A percentile compares a stretch with the other conserved stretches of the same genome.
Conservation (phyloP, 1,284 basidiomycete genomes). For the Marasmius oreades region DNA sequence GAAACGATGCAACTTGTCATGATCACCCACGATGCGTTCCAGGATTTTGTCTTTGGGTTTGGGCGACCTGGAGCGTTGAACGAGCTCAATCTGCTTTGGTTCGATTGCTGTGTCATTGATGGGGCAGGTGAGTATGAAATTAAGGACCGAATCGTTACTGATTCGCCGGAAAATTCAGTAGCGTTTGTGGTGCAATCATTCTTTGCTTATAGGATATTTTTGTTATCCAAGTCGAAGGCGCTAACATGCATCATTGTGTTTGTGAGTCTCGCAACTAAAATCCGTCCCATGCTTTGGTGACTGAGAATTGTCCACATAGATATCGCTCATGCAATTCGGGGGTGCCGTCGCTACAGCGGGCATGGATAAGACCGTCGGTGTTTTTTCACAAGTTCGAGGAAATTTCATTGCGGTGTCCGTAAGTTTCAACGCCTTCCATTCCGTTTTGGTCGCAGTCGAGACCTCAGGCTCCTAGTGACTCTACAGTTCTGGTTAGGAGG, state of each 20-base stretch:
- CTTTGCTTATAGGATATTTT: not conserved
- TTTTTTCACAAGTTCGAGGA: too few relatives aligned
- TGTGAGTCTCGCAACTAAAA: not conserved
- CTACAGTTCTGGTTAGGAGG: not conserved
- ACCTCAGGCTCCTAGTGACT: too few relatives aligned
- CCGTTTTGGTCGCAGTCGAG: too few relatives aligned
- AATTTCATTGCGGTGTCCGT: too few relatives aligned
- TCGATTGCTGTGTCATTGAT: not conserved
- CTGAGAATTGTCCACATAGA: too few relatives aligned
- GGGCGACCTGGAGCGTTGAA: not conserved
- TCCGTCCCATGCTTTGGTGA: too few relatives aligned
- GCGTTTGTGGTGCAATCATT: not conserved
- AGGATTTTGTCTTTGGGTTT: not conserved
- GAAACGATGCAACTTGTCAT: not conserved
- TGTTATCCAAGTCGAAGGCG: not conserved
- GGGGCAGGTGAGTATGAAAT: not conserved
- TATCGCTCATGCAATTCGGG: too few relatives aligned
- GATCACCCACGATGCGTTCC: constrained; percentile 1
- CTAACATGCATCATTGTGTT: not conserved
- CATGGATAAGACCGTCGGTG: too few relatives aligned
- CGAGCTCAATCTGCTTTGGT: not conserved
- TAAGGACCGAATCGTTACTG: too few relatives aligned
- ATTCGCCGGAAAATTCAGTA: not conserved
- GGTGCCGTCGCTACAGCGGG: too few relatives aligned
- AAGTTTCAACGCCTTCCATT: too few relatives aligned